Evolutionary conservation across 306 rosid species (phyloP), one percentile per base, ranked within the genome.

Genomic region (Cucurbita pepo): DNA sequence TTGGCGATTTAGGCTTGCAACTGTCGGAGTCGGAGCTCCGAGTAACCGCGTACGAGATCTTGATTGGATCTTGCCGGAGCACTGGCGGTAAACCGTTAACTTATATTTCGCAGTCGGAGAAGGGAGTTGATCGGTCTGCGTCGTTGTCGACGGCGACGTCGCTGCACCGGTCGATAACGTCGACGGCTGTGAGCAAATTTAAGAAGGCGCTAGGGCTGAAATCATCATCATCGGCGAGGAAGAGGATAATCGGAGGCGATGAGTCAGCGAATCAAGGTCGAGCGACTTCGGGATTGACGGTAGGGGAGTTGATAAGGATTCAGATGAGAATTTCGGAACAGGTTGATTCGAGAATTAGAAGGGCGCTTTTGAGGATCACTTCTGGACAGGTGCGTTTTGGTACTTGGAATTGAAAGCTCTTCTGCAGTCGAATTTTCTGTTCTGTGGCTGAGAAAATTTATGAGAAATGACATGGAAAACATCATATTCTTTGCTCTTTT

Each of bases 311-410:
- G 74, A 79, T 90, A 73, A 85, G 96, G 79, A 61, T 85, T 54
- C 98, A 94, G 89, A 87, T 94, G 97, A 86, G 80, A 79, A 83
- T 90, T 77, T 82, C 94, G 76, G 98, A 94, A 80, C 92, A 87
- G 82, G 83, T 86, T 25, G 96, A 94, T 82, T 77, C 90, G 40
- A 83, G 97, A 61, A 85, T 94, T 79, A 75, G 97, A 55, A 80
- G 98, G 76, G 97, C 90, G 22, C 79, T 94, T 0, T 79, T 94
- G 61, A 82, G 96, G 80, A 86, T 94, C 19, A 91, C 95, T 77
- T 92, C 98, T 25, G 90, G 96, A 41, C 97, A 94, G 97, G 98
- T 94, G 76, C 65, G 62, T 74, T 36, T 58, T n/a, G 8, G 6
- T 38, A 62, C 15, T 40, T 62, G 44, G 38, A 56, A 58, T 10